Evolutionary conservation across 148 eudicot species (phyloP).

Genomic region (Diospyros kaki): DNA sequence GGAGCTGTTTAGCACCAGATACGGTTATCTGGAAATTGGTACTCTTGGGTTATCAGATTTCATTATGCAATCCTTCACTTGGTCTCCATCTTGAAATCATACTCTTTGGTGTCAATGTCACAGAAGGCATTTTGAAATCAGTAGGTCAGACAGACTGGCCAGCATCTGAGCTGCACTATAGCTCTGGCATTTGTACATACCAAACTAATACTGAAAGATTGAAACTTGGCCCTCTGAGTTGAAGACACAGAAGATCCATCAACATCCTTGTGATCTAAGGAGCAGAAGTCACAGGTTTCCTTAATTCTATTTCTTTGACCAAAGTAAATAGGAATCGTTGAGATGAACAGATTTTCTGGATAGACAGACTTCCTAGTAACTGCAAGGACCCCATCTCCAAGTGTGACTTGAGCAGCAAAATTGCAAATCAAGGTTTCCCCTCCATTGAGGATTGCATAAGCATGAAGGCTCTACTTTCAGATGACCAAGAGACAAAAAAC

Average conservation of each 20-base stretch:
- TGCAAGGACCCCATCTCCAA: neutral
- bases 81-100: neutral
- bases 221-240: too few relatives aligned
- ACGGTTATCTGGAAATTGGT: constrained; percentile 12
- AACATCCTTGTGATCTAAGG: constrained; percentile 9
- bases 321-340: neutral
- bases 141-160: neutral
- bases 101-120: neutral
- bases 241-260: constrained; percentile 15
- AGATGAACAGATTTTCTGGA: neutral
- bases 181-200: constrained; percentile 9
- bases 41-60: constrained; percentile 6
- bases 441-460: neutral
- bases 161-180: neutral
- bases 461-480: neutral
- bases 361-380: neutral
- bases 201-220: too few relatives aligned
- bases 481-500: neutral
- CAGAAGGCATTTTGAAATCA: constrained; percentile 7
- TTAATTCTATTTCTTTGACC: constrained; percentile 10
- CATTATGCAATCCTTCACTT: constrained; percentile 8
- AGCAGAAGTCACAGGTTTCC: neutral
- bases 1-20: constrained; percentile 19
- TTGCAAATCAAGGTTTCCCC: neutral
- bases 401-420: neutral